Evolutionary conservation across 176 grass and related monocot species (phyloP).

Genomic region (Eragrostis nindensis): DNA sequence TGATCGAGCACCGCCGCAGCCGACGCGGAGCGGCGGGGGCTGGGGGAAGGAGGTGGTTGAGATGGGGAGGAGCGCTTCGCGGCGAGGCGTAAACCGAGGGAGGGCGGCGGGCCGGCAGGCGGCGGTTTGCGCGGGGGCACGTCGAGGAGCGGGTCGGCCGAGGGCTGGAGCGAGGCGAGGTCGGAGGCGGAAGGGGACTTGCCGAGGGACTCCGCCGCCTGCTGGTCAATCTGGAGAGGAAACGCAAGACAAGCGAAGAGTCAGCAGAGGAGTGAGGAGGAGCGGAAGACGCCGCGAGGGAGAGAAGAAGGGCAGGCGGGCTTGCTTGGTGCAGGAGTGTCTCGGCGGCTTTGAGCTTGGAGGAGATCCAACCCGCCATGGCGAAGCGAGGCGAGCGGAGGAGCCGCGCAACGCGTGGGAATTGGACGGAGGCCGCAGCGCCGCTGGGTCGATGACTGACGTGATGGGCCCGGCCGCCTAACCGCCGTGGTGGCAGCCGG

Average conservation of each 20-base stretch:
- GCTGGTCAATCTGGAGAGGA: conserved; percentile 88
- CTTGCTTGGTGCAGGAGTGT: conserved; percentile 91
- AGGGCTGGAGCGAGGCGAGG: conserved; percentile 34
- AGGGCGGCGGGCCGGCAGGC: conserved; percentile 40
- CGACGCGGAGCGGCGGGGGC: conserved; percentile 49
- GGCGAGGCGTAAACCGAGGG: conserved; percentile 54
- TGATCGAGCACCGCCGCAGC: conserved; percentile 40
- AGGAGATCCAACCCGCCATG: conserved; percentile 98
- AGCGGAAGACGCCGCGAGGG: background rate
- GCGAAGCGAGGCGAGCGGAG: conserved; percentile 5
- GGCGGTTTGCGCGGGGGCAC: conserved; percentile 32
- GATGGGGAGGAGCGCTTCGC: conserved; percentile 29
- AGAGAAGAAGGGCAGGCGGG: background rate
- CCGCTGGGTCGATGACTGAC: conserved; percentile 26
- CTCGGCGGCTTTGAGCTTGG: conserved; percentile 96
- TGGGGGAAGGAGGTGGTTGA: conserved; percentile 14
- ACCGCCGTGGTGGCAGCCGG: conserved; percentile 9
- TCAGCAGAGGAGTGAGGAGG: conserved; percentile 26
- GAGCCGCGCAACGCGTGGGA: background rate
- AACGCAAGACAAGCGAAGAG: conserved; percentile 17
- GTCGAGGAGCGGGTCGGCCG: conserved; percentile 28
- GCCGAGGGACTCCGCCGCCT: conserved; percentile 87
- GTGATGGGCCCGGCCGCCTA: conserved; percentile 22
- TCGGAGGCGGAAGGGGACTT: conserved; percentile 66
- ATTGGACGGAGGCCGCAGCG: background rate